These are phyloP conservation scores for maize (Zea mays) DNA, from an alignment of 176 grass and related monocot species.

Conservation along the genomic window DNA sequence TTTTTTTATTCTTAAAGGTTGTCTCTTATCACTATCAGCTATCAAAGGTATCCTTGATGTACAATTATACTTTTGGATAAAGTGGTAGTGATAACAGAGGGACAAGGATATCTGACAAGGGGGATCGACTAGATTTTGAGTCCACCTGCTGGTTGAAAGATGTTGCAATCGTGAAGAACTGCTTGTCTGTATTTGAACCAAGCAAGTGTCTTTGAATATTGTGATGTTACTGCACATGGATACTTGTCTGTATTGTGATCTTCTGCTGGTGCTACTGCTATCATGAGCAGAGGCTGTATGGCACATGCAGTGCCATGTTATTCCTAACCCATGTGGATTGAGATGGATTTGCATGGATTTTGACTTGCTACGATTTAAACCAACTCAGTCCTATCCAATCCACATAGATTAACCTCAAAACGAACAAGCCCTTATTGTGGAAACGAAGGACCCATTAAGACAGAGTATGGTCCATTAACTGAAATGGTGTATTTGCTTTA, in stretches of 20 bases:
- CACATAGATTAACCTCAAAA: too few species aligned
- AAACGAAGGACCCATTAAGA: not conserved
- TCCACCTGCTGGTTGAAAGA: not conserved
- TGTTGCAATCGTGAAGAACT: not conserved
- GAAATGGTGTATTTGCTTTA: not conserved
- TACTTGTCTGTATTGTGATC: not conserved
- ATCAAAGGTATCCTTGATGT: not conserved
- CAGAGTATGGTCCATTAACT: not conserved
- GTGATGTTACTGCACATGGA: not conserved
- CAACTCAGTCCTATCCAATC: too few species aligned
- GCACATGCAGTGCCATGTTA: not conserved
- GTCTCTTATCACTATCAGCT: not conserved
- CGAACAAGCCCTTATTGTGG: too few species aligned
- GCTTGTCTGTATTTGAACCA: not conserved
- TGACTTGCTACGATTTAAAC: too few species aligned
- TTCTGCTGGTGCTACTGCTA: not conserved
- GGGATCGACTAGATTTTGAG: not conserved
- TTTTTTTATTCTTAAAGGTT: not conserved
- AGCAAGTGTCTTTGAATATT: not conserved
- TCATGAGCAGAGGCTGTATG: not conserved
- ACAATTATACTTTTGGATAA: not conserved
- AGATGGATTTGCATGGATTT: too few species aligned
- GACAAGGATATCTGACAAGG: not conserved
- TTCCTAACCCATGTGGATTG: too few species aligned
- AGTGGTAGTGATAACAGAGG: not conserved